Base-by-base conservation (phyloP, 495 filamentous ascomycete genomes). In the Hypoxylon perforatum region DNA sequence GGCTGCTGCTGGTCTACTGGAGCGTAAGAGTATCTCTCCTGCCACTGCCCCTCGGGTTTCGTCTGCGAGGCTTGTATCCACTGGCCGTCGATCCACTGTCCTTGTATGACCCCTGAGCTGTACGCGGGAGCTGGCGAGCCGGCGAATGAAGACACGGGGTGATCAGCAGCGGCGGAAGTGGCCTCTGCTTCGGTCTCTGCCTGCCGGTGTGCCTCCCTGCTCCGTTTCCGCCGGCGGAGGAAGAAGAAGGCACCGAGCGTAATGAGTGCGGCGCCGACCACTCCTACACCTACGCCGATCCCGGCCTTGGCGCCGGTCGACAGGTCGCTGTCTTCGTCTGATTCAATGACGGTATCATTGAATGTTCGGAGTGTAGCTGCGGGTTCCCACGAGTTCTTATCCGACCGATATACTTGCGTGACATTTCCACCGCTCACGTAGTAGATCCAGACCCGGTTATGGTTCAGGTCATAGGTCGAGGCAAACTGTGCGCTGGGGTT, bases 231-330 rank as follows among this genome's bases (percentile, higher is more conserved):
- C 38, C 74, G 64, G 21, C 74, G 64, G 21, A 73, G 59, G 10
- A 71, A 8, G 44, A 72, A 65, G 23, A 65, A 61, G 46, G 12
- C 55, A n/a, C 60, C 65, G 51, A 76, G 47, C 28, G 50, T 65
- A 35, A 54, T 46, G 17, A 80, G 21, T 0, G 66, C 69, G 25
- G 76, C 52, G 41, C 69, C 62, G 22, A 64, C 77, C 8, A 78
- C 61, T 7, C 65, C 49, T 33, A 78, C 73, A 14, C 77, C 78
- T 3, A 75, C 71, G 12, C 73, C 77, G 15, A 81, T 69, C 42
- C 77, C 77, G 3, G 70, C 74, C 51, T 78, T 78, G 54, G 76
- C 76, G 10, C 72, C 75, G 3, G 65, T 53, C 3, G 76, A 76
- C 11, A 79, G 73, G 4, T 71, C 72, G 22, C 11, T 25, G 21